Conservation (phyloP, 2,329 filamentous ascomycete genomes). For the Thelonectria rubi region DNA sequence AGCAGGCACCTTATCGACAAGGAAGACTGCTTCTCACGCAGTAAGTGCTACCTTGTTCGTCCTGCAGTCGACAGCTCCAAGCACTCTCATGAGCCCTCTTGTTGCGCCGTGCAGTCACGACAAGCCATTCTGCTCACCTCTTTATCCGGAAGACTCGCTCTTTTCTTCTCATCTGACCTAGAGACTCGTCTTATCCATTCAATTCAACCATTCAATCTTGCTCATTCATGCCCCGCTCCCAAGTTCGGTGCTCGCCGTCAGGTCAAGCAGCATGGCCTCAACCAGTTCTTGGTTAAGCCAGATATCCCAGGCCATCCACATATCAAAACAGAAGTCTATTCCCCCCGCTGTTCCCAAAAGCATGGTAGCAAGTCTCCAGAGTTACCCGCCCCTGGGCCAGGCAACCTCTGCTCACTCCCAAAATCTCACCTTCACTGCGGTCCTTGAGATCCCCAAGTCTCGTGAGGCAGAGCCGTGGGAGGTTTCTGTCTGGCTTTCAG, state of each 20-base stretch:
- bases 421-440: constrained; percentile 69
- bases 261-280: constrained; percentile 37
- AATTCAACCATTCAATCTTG: not conserved
- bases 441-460: constrained; percentile 71
- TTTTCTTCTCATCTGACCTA: not conserved
- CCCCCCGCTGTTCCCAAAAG: constrained; percentile 38
- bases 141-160: too few relatives aligned
- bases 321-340: constrained; percentile 50
- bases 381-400: constrained; percentile 79
- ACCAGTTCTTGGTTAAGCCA: constrained; percentile 48
- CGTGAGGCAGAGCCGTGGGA: constrained; percentile 71
- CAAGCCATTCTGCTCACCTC: too few relatives aligned
- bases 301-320: constrained; percentile 49
- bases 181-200: not conserved
- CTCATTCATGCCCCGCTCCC: not conserved
- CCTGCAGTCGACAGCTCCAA: too few relatives aligned
- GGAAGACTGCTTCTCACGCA: not conserved
- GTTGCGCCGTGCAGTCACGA: too few relatives aligned
- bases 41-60: too few relatives aligned
- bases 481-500: constrained; percentile 76
- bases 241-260: constrained; percentile 21
- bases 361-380: constrained; percentile 54
- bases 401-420: constrained; percentile 66
- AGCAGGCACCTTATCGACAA: not conserved
- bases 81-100: not conserved